Evolutionary conservation across 441 rosid genomes (phyloP).

Genomic region (Omphalea diandra): DNA sequence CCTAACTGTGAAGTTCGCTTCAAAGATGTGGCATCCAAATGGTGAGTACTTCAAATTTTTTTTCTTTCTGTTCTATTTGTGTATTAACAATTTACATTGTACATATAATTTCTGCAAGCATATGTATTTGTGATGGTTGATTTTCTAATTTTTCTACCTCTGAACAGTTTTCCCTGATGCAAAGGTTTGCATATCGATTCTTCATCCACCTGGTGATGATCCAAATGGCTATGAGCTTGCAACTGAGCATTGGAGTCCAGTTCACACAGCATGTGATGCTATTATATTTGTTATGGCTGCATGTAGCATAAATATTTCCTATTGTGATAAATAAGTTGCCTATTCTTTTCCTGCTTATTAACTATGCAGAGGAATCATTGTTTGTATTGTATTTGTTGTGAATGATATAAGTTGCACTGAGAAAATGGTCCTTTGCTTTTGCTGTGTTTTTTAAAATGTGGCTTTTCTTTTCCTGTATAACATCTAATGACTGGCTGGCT

Average conservation of each 20-base stretch:
- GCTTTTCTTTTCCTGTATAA: background rate
- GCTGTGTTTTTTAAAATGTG: background rate
- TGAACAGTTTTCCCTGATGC: slow-evolving; percentile 73
- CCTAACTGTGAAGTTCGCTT: slow-evolving; percentile 74
- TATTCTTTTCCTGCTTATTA: background rate
- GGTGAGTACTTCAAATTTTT: slow-evolving; percentile 38
- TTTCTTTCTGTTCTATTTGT: background rate
- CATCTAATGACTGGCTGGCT: slow-evolving; percentile 22
- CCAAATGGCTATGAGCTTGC: slow-evolving; percentile 95
- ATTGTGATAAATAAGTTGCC: background rate
- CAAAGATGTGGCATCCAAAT: slow-evolving; percentile 97
- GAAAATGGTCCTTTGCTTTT: background rate
- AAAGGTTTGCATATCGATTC: slow-evolving; percentile 84
- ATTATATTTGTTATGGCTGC: background rate
- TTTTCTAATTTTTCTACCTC: slow-evolving; percentile 3
- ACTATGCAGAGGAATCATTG: background rate
- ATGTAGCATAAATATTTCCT: background rate
- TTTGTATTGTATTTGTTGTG: slow-evolving; percentile 4
- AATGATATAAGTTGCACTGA: slow-evolving; percentile 9
- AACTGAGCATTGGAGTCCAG: slow-evolving; percentile 84
- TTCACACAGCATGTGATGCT: slow-evolving; percentile 61
- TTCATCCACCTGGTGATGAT: slow-evolving; percentile 96
- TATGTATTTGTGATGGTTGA: slow-evolving; percentile 7
- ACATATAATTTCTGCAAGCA: background rate
- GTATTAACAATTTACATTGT: background rate